Base-by-base conservation (phyloP, 2,329 filamentous ascomycete genomes). In the Venturiaceae sp. region DNA sequence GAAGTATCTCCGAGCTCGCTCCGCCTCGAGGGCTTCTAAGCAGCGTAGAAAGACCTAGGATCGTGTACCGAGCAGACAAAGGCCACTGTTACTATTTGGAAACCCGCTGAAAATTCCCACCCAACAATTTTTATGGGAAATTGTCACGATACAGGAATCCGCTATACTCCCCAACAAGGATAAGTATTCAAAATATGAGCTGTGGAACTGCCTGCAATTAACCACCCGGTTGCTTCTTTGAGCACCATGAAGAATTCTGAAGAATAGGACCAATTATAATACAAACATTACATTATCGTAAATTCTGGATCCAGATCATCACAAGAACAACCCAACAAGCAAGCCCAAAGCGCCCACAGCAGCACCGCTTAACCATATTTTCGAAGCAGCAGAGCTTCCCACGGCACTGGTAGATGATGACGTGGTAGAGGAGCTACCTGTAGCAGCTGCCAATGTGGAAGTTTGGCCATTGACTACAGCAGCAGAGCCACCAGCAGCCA, bases 391-490 rank as follows among this genome's bases (percentile, higher is more conserved):
- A 53, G 34, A 53, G 30, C 30, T n/a, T 14, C 9, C 26, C 7
- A 44, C 53, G 37, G n/a, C 13, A 4, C 21, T 26, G 8, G 6
- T 23, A 26, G 37, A 19, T 8, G 33, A 37, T 47, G 8, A 14
- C 39, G 23, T 21, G 2, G 36, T 2, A 16, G 9, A 21, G 1
- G 37, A 30, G 4, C n/a, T n/a, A n/a, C 28, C n/a, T 28, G 55
- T 23, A 19, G 55, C 55, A 30, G 26, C 23, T n/a, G 28, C 44
- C 16, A 53, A 33, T 6, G 39, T 58, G 7, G 41, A 53, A 30
- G 57, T 58, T 14, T 53, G 30, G 3, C 57, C 46, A 54, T 58
- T 54, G 9, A 58, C 8, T 2, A 55, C 32, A 30, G 34, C 57
- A n/a, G 33, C 33, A 21, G n/a, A 36, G n/a, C 57, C 57, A 11